phyloP scores from a whole-genome alignment of 768 basidiomycete genomes.

The Sarcomyxa edulis region DNA sequence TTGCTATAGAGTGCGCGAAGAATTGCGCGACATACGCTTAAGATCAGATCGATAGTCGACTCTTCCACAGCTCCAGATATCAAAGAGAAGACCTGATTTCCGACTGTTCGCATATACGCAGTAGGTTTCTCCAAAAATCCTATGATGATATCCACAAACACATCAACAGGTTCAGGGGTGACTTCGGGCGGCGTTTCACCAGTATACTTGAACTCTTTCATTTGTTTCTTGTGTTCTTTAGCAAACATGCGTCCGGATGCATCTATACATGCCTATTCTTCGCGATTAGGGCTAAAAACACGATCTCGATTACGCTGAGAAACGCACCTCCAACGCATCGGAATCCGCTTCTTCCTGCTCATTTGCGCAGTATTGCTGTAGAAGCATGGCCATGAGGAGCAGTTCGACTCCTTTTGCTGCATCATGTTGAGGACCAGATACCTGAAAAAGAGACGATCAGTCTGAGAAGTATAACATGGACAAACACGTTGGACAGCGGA shows the following conservation, averaged over 20 bases:
- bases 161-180: slow-evolving; percentile 64
- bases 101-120: slow-evolving; percentile 72
- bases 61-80: slow-evolving; percentile 61
- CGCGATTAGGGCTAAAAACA: background rate
- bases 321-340: slow-evolving; percentile 57
- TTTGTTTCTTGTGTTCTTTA: slow-evolving; percentile 25
- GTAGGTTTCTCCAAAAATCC: slow-evolving; percentile 84
- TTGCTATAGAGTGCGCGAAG: background rate
- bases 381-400: slow-evolving; percentile 60
- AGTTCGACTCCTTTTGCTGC: slow-evolving; percentile 66
- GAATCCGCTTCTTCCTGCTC: slow-evolving; percentile 46
- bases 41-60: slow-evolving; percentile 74
- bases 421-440: slow-evolving; percentile 32
- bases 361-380: slow-evolving; percentile 68
- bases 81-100: slow-evolving; percentile 74
- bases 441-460: slow-evolving; percentile 12
- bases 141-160: slow-evolving; percentile 86
- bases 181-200: slow-evolving; percentile 25
- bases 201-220: slow-evolving; percentile 35
- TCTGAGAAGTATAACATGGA: background rate
- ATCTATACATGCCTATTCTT: slow-evolving; percentile 52
- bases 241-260: slow-evolving; percentile 52
- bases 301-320: background rate
- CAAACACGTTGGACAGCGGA: slow-evolving; percentile 22
- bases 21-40: slow-evolving; percentile 63